Conservation (phyloP, 257 asterid species). For the Cynanchum wilfordii region DNA sequence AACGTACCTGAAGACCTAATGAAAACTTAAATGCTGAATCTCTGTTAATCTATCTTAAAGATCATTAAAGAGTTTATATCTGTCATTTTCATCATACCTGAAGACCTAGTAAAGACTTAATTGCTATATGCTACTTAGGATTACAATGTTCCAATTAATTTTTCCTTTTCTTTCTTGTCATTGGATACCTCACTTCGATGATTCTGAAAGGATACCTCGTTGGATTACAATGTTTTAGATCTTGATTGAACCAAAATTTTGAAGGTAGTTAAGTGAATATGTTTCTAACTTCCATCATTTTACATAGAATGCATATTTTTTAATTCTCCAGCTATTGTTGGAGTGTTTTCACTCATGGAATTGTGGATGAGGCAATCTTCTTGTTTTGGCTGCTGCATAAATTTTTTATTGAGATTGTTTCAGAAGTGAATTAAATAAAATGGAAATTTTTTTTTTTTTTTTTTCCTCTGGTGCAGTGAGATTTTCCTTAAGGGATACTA, state of each 20-base stretch:
- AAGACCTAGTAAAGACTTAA: neutral
- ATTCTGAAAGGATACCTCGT: neutral
- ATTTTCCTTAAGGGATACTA: neutral
- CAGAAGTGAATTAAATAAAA: neutral
- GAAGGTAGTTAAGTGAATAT: neutral
- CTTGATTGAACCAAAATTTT: neutral
- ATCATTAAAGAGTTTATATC: neutral
- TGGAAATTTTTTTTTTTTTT: neutral
- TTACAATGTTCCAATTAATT: neutral
- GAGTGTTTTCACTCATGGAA: neutral
- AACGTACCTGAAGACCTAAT: neutral
- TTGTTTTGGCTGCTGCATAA: neutral
- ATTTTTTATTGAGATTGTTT: neutral
- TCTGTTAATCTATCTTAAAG: neutral
- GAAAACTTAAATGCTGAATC: neutral
- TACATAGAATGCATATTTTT: neutral
- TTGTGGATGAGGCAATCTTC: neutral
- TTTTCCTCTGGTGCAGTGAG: neutral
- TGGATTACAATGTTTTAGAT: neutral
- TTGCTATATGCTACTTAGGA: neutral
- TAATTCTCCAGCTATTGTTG: neutral
- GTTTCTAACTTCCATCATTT: neutral
- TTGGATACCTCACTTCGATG: too few species aligned
- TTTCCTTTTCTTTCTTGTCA: neutral
- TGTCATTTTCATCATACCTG: neutral